Percentiles rank a stretch among this genome's conserved stretches.
Evolutionary conservation across 208 protist species (phyloP).

Genomic region (Acanthamoeba lenticulata): DNA sequence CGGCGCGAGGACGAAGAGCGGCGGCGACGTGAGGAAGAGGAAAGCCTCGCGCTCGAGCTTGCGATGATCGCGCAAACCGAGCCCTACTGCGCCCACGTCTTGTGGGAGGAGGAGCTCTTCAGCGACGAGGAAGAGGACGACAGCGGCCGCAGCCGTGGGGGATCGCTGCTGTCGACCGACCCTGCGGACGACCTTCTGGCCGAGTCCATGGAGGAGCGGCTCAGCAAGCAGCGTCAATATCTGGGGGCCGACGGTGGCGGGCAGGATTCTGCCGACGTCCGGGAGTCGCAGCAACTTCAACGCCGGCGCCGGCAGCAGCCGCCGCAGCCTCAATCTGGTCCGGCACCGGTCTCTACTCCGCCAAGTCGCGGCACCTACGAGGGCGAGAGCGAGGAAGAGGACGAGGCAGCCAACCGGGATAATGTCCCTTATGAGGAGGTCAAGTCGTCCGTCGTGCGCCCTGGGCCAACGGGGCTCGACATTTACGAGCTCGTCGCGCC

Average conservation of each 20-base stretch:
- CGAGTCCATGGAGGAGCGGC: background rate
- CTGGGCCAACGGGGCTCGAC: background rate
- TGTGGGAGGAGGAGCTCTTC: slow-evolving; percentile 45
- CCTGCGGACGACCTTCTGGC: background rate
- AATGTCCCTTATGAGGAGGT: too few relatives aligned
- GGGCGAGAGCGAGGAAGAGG: background rate
- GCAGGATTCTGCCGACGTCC: too few relatives aligned
- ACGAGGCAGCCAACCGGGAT: too few relatives aligned
- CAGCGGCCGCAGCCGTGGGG: too few relatives aligned
- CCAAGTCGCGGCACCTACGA: background rate
- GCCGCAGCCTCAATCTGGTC: background rate
- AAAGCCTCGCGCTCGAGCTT: background rate
- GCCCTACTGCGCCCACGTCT: slow-evolving; percentile 6
- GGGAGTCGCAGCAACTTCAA: too few relatives aligned
- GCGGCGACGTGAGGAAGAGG: background rate
- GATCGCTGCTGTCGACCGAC: background rate
- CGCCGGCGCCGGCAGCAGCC: too few relatives aligned
- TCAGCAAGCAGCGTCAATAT: background rate
- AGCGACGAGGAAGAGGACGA: slow-evolving; percentile 22
- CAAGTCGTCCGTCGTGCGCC: too few relatives aligned
- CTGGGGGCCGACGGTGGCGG: background rate
- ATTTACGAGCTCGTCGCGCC: background rate
- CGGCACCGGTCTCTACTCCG: background rate
- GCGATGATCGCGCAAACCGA: background rate
- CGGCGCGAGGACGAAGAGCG: background rate